Conservation (phyloP, 2,329 filamentous ascomycete genomes). For the Biscogniauxia marginata region DNA sequence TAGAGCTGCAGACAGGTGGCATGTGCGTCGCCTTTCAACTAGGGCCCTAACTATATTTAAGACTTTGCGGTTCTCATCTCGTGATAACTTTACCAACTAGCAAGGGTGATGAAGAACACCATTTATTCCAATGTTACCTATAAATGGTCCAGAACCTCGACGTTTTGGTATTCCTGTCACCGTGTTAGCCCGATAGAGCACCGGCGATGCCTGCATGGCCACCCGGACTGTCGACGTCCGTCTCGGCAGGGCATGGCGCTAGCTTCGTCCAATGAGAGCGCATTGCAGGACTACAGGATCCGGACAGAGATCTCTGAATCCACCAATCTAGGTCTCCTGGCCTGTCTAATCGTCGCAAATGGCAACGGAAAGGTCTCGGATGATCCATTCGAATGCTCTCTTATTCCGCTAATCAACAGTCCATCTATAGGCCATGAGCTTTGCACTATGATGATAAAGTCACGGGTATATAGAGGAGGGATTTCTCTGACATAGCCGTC, state of each 20-base stretch:
- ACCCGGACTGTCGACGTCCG: slow-evolving; percentile 17
- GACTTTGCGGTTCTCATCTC: no score
- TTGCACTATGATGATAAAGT: background rate
- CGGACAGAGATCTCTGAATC: background rate
- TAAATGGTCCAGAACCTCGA: background rate
- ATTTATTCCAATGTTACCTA: background rate
- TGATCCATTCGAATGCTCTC: background rate
- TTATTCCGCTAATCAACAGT: background rate
- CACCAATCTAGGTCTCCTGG: slow-evolving; percentile 9
- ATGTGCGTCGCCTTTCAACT: no score
- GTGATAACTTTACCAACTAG: no score
- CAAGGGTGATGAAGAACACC: background rate
- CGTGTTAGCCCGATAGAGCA: background rate
- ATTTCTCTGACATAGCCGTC: background rate
- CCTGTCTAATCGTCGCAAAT: background rate
- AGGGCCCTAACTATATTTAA: no score
- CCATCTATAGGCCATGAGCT: background rate
- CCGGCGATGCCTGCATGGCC: background rate
- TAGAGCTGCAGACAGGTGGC: no score
- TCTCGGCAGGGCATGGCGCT: slow-evolving; percentile 14
- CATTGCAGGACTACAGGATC: background rate
- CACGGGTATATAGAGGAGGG: background rate
- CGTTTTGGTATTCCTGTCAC: background rate
- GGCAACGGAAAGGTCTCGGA: background rate
- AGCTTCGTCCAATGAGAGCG: slow-evolving; percentile 9